phyloP scores from a whole-genome alignment of 129 eudicot species.

The Chrysanthemum lavandulifolium region DNA sequence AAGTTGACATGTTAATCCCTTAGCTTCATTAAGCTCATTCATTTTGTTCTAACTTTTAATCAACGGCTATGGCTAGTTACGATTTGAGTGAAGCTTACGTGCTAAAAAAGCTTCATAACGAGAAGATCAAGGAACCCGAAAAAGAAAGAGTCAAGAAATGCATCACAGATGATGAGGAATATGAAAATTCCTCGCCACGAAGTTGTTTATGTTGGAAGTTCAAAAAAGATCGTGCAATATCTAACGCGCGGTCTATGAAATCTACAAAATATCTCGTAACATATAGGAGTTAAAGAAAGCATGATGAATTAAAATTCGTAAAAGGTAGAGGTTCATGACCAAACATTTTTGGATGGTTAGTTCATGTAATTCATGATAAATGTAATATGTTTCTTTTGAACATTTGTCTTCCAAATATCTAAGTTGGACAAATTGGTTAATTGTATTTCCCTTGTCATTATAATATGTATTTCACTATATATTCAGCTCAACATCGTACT shows the following conservation, averaged over 20 bases:
- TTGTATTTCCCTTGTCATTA: too few relatives aligned
- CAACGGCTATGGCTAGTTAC: constrained; percentile 9
- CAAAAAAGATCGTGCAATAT: not conserved
- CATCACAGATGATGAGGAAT: too few relatives aligned
- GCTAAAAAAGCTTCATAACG: constrained; percentile 4
- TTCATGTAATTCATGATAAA: too few relatives aligned
- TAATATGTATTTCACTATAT: too few relatives aligned
- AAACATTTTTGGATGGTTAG: too few relatives aligned
- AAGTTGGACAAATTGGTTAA: too few relatives aligned
- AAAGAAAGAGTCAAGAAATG: not conserved
- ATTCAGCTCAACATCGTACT: too few relatives aligned
- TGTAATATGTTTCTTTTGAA: too few relatives aligned
- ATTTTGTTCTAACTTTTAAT: not conserved
- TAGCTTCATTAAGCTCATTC: not conserved
- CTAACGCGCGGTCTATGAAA: not conserved
- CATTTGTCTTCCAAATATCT: too few relatives aligned
- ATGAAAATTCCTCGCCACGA: too few relatives aligned
- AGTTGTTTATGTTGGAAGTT: not conserved
- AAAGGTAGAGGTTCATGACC: too few relatives aligned
- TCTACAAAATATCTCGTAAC: not conserved
- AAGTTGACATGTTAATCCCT: not conserved
- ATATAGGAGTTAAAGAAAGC: not conserved
- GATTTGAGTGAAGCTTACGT: not conserved
- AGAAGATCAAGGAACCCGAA: not conserved
- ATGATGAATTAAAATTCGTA: too few relatives aligned